phyloP scores from a whole-genome alignment of 306 rosid genomes.

The Prunus davidiana region DNA sequence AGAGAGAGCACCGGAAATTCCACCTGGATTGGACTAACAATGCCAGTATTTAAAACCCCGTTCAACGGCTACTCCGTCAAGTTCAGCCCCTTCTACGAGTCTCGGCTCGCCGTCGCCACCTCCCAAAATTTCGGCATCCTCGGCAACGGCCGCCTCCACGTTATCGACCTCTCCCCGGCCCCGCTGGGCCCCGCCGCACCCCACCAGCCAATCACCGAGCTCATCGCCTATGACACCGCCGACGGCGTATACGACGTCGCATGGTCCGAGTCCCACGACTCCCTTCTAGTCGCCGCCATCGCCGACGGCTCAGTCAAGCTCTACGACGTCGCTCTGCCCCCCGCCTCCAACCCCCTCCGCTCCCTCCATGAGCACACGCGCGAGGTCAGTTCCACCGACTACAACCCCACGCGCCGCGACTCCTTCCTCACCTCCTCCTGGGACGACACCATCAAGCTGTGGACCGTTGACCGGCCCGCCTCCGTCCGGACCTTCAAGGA shows the following conservation, averaged over 20 bases:
- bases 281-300: constrained; percentile 76
- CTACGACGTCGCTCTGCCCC: constrained; percentile 75
- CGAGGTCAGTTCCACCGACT: constrained; percentile 75
- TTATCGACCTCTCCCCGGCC: constrained; percentile 59
- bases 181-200: constrained; percentile 29
- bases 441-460: constrained; percentile 86
- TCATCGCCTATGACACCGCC: constrained; percentile 76
- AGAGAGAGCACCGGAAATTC: not conserved
- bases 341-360: constrained; percentile 74
- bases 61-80: constrained; percentile 95
- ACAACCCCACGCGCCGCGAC: constrained; percentile 93
- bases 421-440: constrained; percentile 86
- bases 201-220: constrained; percentile 44
- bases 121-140: constrained; percentile 94
- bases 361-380: constrained; percentile 91
- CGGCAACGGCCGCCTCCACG: constrained; percentile 91
- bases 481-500: constrained; percentile 83
- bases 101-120: constrained; percentile 92
- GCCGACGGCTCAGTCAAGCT: constrained; percentile 95
- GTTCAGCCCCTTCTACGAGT: constrained; percentile 94
- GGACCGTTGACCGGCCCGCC: constrained; percentile 85
- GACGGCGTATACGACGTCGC: constrained; percentile 86
- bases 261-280: constrained; percentile 95
- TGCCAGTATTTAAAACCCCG: constrained; percentile 89
- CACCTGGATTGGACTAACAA: constrained; percentile 10